These are phyloP conservation scores for Lablab purpureus DNA, from an alignment of 306 rosid species.

Conservation along the genomic window DNA sequence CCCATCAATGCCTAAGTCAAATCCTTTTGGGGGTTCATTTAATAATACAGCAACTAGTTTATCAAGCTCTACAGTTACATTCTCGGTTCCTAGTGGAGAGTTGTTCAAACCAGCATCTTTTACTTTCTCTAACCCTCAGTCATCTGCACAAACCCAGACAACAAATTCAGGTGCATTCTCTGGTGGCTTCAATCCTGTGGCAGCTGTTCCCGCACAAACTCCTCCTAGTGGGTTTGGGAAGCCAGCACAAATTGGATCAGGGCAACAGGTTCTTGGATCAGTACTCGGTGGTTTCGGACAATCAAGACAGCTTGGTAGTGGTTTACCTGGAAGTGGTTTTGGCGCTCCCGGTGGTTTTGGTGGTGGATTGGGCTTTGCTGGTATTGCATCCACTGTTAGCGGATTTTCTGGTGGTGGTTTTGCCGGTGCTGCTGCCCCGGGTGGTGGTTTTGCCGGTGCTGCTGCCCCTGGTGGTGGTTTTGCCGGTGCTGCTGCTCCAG, in stretches of 20 bases:
- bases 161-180: constrained; percentile 65
- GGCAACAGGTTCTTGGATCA: constrained; percentile 91
- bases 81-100: constrained; percentile 70
- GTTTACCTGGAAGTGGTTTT: constrained; percentile 65
- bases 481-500: constrained; percentile 40
- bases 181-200: constrained; percentile 65
- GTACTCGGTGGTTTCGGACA: constrained; percentile 94
- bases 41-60: constrained; percentile 55
- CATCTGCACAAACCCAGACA: constrained; percentile 59
- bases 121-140: constrained; percentile 63
- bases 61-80: constrained; percentile 54
- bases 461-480: constrained; percentile 51
- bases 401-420: constrained; percentile 58
- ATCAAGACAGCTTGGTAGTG: constrained; percentile 84
- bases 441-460: constrained; percentile 38
- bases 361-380: constrained; percentile 63
- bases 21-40: constrained; percentile 83
- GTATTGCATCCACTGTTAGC: constrained; percentile 46
- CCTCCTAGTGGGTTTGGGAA: constrained; percentile 71
- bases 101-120: constrained; percentile 89
- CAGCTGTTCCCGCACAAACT: constrained; percentile 55
- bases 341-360: constrained; percentile 71
- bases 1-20: constrained; percentile 64
- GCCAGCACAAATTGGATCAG: constrained; percentile 75
- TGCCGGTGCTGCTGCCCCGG: constrained; percentile 11